A percentile compares a stretch with the other conserved stretches of the same genome.
These are phyloP conservation scores for Clonostachys solani DNA, from an alignment of 2,329 filamentous ascomycete genomes.

Conservation along the genomic window DNA sequence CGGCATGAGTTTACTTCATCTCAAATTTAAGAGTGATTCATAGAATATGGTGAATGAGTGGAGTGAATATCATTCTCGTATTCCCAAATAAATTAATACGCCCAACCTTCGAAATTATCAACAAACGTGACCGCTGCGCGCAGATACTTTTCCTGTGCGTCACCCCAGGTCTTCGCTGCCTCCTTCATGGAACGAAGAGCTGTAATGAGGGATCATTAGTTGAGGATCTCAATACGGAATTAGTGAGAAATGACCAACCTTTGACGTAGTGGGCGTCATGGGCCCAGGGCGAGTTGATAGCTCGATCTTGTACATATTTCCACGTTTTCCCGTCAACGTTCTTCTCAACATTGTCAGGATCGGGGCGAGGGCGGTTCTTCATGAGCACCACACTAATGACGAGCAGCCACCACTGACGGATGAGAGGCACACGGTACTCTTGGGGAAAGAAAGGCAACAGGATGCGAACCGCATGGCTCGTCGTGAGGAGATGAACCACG, in stretches of 20 bases:
- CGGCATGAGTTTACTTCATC: no score
- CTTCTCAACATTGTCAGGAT: constrained; percentile 55
- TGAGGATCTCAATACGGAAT: neutral
- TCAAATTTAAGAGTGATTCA: no score
- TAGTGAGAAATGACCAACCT: constrained; percentile 37
- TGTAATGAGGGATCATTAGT: constrained; percentile 17
- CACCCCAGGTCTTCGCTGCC: constrained; percentile 70
- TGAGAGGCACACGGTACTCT: constrained; percentile 66
- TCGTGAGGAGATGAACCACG: constrained; percentile 75
- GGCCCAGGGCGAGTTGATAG: constrained; percentile 61
- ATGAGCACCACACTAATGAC: constrained; percentile 73
- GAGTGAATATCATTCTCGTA: no score
- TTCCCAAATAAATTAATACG: constrained; percentile 17
- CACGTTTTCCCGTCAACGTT: constrained; percentile 66
- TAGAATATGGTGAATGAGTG: no score
- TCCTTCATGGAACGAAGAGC: constrained; percentile 72
- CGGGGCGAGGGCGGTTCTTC: constrained; percentile 68
- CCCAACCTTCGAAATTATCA: constrained; percentile 70
- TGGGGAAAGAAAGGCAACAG: constrained; percentile 73
- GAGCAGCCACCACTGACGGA: constrained; percentile 89
- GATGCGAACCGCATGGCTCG: constrained; percentile 84
- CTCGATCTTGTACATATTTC: constrained; percentile 70
- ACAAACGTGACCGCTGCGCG: constrained; percentile 68
- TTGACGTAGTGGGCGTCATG: constrained; percentile 85
- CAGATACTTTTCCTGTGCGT: constrained; percentile 61